phyloP scores from a whole-genome alignment of 2,329 filamentous ascomycete genomes.

The Cytospora piceae region DNA sequence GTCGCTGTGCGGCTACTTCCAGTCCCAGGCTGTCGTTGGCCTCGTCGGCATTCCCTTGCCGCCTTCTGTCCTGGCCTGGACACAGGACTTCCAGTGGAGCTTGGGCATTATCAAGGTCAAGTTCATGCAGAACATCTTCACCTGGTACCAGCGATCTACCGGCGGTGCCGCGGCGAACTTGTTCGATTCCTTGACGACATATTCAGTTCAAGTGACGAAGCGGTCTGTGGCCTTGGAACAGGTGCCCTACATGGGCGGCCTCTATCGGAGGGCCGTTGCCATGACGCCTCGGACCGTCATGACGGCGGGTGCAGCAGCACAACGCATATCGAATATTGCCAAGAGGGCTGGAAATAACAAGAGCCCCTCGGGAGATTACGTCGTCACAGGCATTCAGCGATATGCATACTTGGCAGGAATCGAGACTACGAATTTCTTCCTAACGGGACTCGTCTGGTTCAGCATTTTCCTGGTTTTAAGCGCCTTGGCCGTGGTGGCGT shows the following conservation, averaged over 20 bases:
- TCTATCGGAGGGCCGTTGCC: constrained; percentile 39
- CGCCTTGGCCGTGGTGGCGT: constrained; percentile 68
- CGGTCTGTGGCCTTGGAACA: constrained; percentile 52
- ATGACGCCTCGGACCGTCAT: constrained; percentile 38
- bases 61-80: constrained; percentile 83
- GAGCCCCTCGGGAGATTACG: constrained; percentile 50
- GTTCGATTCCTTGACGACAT: constrained; percentile 68
- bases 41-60: constrained; percentile 75
- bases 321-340: constrained; percentile 21
- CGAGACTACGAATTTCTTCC: constrained; percentile 81
- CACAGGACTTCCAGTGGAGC: constrained; percentile 89
- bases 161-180: constrained; percentile 77
- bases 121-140: constrained; percentile 79
- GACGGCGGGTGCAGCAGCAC: constrained; percentile 7
- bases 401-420: constrained; percentile 81
- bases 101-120: constrained; percentile 83
- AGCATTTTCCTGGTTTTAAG: constrained; percentile 75
- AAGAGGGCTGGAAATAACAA: constrained; percentile 41
- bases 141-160: constrained; percentile 87
- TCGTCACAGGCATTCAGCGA: constrained; percentile 76
- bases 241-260: constrained; percentile 39
- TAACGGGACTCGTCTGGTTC: constrained; percentile 83
- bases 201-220: constrained; percentile 75
- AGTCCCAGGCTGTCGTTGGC: constrained; percentile 82
- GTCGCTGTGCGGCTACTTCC: constrained; percentile 85